Percentiles rank a stretch among this genome's conserved stretches.
These are phyloP conservation scores for Candida tropicalis DNA, from an alignment of 1,139 yeast species.

Conservation along the genomic window DNA sequence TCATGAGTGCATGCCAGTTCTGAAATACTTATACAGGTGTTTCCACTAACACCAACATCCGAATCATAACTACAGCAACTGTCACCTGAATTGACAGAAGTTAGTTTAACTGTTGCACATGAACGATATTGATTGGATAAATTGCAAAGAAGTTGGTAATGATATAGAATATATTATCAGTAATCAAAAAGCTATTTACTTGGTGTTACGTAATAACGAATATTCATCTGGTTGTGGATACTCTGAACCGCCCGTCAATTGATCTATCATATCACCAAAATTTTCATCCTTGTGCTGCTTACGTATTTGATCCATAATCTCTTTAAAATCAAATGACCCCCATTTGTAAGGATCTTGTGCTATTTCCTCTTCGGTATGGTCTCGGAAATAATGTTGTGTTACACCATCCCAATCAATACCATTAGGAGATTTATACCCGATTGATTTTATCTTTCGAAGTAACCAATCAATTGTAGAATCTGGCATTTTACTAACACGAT, in stretches of 20 bases:
- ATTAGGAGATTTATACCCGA: conserved; percentile 49
- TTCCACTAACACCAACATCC: too few species aligned
- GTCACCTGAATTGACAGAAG: too few species aligned
- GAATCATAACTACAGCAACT: too few species aligned
- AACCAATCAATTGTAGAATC: conserved; percentile 60
- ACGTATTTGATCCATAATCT: neutral
- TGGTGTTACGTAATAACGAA: conserved; percentile 1
- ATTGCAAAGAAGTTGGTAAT: too few species aligned
- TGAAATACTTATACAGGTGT: too few species aligned
- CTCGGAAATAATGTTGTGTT: conserved; percentile 7
- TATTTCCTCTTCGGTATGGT: neutral
- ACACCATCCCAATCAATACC: conserved; percentile 59
- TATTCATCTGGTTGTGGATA: neutral
- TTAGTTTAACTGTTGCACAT: too few species aligned
- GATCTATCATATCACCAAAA: conserved; percentile 4
- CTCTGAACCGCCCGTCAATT: neutral
- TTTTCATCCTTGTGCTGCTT: neutral
- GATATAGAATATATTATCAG: too few species aligned
- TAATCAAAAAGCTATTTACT: neutral
- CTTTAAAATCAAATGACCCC: conserved; percentile 5
- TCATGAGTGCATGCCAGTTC: too few species aligned
- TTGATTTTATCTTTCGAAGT: conserved; percentile 49
- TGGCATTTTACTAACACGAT: conserved; percentile 52
- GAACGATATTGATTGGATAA: too few species aligned
- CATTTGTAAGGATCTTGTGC: conserved; percentile 5